These are phyloP conservation scores for Draba incana DNA, from an alignment of 345 rosid genomes.

Conservation along the genomic window DNA sequence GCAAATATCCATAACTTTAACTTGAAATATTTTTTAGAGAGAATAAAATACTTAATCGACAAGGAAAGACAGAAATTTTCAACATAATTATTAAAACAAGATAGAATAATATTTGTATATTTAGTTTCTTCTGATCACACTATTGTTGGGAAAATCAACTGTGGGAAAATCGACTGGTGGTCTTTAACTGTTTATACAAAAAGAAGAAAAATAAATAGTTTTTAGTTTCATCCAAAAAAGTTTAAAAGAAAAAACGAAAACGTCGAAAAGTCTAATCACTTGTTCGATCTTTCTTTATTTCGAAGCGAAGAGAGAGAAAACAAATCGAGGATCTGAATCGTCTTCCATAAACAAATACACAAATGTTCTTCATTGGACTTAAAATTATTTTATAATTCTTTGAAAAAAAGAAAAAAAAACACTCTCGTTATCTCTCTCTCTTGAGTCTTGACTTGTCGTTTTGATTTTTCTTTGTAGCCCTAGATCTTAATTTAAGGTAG, in stretches of 20 bases:
- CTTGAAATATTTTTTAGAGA: no score
- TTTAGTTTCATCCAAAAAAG: no score
- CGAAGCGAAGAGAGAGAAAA: conserved; percentile 44
- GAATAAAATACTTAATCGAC: no score
- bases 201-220: no score
- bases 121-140: conserved; percentile 22
- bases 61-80: no score
- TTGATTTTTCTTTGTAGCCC: conserved; percentile 11
- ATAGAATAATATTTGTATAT: neutral
- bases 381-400: no score
- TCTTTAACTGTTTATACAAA: no score
- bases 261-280: no score
- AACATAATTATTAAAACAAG: no score
- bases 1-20: no score
- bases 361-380: conserved; percentile 23
- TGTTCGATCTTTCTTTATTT: neutral
- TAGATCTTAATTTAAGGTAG: conserved; percentile 33
- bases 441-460: conserved; percentile 10
- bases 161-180: no score
- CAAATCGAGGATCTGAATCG: conserved; percentile 41
- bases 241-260: no score
- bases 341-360: conserved; percentile 25
- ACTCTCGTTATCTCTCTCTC: neutral
- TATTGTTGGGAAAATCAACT: neutral
- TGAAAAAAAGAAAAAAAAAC: neutral